Evolutionary conservation across 202 grass and related monocot genomes (phyloP).

Genomic region (Dendrocalamus latiflorus): DNA sequence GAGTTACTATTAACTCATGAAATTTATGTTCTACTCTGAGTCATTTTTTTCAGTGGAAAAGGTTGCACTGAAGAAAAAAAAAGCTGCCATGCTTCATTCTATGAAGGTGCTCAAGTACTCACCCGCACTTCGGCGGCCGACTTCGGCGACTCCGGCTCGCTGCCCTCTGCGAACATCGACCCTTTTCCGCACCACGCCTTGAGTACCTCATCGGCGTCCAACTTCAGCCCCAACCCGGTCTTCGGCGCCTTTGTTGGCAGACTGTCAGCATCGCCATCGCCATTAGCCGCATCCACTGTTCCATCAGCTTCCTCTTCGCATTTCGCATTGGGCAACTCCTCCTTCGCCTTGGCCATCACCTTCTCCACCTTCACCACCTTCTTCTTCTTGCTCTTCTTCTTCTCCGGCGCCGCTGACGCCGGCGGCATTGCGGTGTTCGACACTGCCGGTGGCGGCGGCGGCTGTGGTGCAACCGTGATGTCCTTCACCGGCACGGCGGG

Average conservation of each 20-base stretch:
- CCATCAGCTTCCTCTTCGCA: constrained; percentile 33
- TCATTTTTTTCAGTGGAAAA: too few relatives aligned
- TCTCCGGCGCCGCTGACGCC: too few relatives aligned
- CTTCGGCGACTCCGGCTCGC: constrained; percentile 47
- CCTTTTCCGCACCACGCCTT: constrained; percentile 68
- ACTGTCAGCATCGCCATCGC: constrained; percentile 24
- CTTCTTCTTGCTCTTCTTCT: too few relatives aligned
- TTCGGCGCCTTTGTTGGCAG: constrained; percentile 38
- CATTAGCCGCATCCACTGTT: constrained; percentile 16
- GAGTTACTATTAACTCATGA: too few relatives aligned
- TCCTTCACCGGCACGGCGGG: too few relatives aligned
- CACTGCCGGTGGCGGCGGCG: too few relatives aligned
- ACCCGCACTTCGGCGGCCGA: constrained; percentile 66
- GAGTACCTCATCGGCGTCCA: constrained; percentile 73
- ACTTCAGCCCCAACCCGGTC: constrained; percentile 73
- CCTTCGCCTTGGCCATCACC: too few relatives aligned
- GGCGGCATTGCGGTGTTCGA: too few relatives aligned
- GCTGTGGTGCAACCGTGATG: too few relatives aligned
- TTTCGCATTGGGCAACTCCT: constrained; percentile 19
- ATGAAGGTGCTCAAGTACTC: constrained; percentile 9
- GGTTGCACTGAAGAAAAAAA: not conserved
- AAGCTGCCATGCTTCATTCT: not conserved
- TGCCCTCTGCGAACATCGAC: constrained; percentile 72
- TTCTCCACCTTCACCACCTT: too few relatives aligned
- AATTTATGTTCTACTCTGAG: too few relatives aligned